Evolutionary conservation across 805 yeast genomes (phyloP), one percentile per base, ranked within the genome.

Genomic region (Millerozyma miso): DNA sequence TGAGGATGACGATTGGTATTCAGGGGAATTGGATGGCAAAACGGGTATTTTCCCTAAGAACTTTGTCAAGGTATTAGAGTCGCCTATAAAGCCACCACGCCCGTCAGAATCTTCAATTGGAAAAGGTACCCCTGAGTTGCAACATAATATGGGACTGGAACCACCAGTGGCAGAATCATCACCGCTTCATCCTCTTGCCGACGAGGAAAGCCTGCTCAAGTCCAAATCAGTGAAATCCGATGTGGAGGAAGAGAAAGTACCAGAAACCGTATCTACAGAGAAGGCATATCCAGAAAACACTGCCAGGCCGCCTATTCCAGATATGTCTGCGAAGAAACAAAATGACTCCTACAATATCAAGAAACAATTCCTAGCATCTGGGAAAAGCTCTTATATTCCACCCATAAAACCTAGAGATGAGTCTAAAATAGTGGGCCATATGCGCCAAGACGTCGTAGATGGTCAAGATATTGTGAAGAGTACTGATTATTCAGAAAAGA

Each of bases 1-100:
- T 41, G 96, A 88, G 52, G 97, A 91, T 60, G 95, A 82, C 4
- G 96, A 90, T 49, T 93, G 98, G 98, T 85, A 79, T 57, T 69
- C 76, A 33, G 99, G 99, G 3, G 66, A 72, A 3, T 85, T 76
- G 53, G 66, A 67, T 26, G 87, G 87, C 4, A 63, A 66, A 36
- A 63, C 76, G 16, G 99, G 99, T 5, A 82, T 90, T 68, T 93
- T 93, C 54, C 99, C 99, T 3, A 79, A 77, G 58, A 81, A 80
- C 56, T 91, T 88, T 67, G 98, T 91, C 4, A 79, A 78, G 39
- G 17, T 49, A n/a, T 31, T 17, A 32, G 16, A 5, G 37, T 4
- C 13, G 31, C 44, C n/a, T 31, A 44, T 13, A 32, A 34, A 31
- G 44, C 20, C 7, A 16, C 50, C 16, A 18, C 19, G 13, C 3